A percentile compares a stretch with the other conserved stretches of the same genome.
phyloP scores from a whole-genome alignment of 371 early-diverging fungal genomes.

The Mortierella sp. region DNA sequence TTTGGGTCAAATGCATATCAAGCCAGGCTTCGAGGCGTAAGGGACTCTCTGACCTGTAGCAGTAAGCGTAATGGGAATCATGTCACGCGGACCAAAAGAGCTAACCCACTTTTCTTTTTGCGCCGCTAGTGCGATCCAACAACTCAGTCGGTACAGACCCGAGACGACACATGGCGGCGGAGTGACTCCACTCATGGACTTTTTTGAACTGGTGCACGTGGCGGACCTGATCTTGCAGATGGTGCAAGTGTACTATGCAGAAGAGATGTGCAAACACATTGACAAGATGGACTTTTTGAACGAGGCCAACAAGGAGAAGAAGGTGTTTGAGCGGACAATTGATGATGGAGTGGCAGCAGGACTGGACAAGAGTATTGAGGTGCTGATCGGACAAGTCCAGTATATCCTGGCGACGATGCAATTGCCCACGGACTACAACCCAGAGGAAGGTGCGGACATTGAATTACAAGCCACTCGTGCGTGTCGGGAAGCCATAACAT shows the following conservation, averaged over 20 bases:
- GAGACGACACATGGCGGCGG: constrained; percentile 52
- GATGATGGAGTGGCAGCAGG: constrained; percentile 91
- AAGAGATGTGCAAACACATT: constrained; percentile 78
- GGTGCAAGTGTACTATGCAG: constrained; percentile 87
- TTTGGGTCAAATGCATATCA: constrained; percentile 74
- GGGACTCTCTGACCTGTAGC: no score
- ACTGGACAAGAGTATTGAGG: constrained; percentile 89
- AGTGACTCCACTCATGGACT: constrained; percentile 72
- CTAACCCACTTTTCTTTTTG: not conserved
- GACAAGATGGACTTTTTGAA: constrained; percentile 89
- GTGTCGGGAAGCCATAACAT: constrained; percentile 77
- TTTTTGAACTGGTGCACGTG: constrained; percentile 90
- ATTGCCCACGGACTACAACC: constrained; percentile 77
- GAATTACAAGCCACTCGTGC: constrained; percentile 73
- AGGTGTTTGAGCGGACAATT: constrained; percentile 78
- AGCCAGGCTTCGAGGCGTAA: constrained; percentile 75
- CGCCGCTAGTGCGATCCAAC: constrained; percentile 64
- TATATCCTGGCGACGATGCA: constrained; percentile 78
- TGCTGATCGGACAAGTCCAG: constrained; percentile 83
- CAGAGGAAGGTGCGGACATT: constrained; percentile 57
- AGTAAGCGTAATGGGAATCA: no score
- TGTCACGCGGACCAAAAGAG: not conserved
- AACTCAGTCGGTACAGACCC: constrained; percentile 66
- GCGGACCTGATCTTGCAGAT: constrained; percentile 89
- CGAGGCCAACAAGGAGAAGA: constrained; percentile 85